phyloP scores from a whole-genome alignment of 768 basidiomycete species.

The Kwoniella shandongensis region DNA sequence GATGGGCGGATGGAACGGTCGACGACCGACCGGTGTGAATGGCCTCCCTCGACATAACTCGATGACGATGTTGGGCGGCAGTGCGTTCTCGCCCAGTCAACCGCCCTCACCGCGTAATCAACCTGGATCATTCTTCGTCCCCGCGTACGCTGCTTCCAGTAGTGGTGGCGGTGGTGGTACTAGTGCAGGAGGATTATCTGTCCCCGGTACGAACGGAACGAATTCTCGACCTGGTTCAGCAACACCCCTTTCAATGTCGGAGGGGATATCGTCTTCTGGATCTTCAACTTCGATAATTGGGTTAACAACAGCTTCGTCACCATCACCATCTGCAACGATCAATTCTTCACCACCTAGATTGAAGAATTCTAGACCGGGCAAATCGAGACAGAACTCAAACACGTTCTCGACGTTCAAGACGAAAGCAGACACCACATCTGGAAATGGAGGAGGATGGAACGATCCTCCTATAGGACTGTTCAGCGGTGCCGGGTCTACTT shows the following conservation, averaged over 20 bases:
- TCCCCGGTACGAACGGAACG: slow-evolving; percentile 1
- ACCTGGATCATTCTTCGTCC: slow-evolving; percentile 5
- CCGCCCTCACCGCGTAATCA: slow-evolving; percentile 8
- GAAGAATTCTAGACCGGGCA: slow-evolving; percentile 11
- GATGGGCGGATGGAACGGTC: not conserved
- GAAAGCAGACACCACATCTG: not conserved
- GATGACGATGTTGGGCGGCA: slow-evolving; percentile 7
- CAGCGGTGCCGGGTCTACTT: not conserved
- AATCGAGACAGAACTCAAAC: slow-evolving; percentile 19
- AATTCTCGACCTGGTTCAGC: slow-evolving; percentile 21
- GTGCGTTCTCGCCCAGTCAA: slow-evolving; percentile 6
- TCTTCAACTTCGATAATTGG: too few relatives aligned
- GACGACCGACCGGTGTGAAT: not conserved
- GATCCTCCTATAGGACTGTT: slow-evolving; percentile 40
- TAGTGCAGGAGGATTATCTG: not conserved
- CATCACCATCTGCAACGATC: not conserved
- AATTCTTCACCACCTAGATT: slow-evolving; percentile 14
- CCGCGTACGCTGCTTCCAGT: slow-evolving; percentile 4
- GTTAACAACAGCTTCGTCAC: too few relatives aligned
- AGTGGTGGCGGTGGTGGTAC: too few relatives aligned
- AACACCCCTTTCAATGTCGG: slow-evolving; percentile 13
- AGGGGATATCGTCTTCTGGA: not conserved
- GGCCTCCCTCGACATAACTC: slow-evolving; percentile 19
- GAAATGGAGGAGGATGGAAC: slow-evolving; percentile 44
- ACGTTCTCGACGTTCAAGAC: not conserved